Conservation (phyloP, 2,329 filamentous ascomycete species). For the Xylaria sp. region DNA sequence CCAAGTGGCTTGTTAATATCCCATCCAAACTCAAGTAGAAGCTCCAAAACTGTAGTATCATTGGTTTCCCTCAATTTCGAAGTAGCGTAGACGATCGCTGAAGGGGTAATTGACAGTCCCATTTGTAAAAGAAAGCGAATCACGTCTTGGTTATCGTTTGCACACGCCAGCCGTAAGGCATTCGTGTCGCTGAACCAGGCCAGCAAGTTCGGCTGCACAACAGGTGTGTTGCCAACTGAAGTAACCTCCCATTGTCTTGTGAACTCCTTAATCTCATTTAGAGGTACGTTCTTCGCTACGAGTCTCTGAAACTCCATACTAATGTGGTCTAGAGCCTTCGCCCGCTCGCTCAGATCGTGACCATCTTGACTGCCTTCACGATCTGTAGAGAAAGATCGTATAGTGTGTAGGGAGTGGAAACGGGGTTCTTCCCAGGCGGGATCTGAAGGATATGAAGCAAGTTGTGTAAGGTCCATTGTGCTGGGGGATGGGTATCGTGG, state of each 20-base stretch:
- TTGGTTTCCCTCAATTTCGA: neutral
- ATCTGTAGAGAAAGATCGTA: neutral
- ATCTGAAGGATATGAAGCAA: neutral
- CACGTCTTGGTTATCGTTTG: neutral
- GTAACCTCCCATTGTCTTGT: neutral
- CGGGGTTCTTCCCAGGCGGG: neutral
- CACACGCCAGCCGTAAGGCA: neutral
- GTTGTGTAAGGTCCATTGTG: neutral
- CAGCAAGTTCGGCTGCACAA: neutral
- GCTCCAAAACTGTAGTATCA: neutral
- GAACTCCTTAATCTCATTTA: neutral
- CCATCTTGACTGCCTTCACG: neutral
- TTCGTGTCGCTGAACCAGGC: neutral
- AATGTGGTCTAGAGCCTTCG: neutral
- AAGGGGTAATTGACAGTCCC: neutral
- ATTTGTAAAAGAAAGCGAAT: neutral
- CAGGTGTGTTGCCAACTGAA: neutral
- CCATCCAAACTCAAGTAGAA: neutral
- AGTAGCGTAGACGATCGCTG: neutral
- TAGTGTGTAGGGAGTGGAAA: neutral
- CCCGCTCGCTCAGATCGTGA: neutral
- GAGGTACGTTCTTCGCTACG: neutral
- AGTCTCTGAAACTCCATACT: neutral
- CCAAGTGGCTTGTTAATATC: neutral
- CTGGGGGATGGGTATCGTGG: no score